These are phyloP conservation scores for Podaxis sp. DNA, from an alignment of 768 basidiomycete species.

Conservation along the genomic window DNA sequence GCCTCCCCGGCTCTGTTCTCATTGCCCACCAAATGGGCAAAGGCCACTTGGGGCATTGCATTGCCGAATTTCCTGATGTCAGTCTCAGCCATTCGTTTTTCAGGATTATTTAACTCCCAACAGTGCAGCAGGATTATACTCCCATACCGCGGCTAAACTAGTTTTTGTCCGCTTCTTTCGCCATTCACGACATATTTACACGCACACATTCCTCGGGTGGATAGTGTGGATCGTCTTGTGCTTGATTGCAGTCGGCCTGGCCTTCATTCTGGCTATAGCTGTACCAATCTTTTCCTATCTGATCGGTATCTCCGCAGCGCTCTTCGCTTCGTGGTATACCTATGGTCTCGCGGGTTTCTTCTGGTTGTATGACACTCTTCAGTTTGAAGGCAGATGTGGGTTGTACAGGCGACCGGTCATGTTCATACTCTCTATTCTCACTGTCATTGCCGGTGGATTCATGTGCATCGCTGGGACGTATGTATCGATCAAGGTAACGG, in stretches of 20 bases:
- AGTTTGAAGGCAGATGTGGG: slow-evolving; percentile 37
- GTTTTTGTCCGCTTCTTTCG: slow-evolving; percentile 53
- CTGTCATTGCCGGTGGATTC: slow-evolving; percentile 48
- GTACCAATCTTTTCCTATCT: slow-evolving; percentile 58
- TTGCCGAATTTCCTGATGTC: slow-evolving; percentile 53
- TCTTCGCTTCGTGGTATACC: slow-evolving; percentile 62
- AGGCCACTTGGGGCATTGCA: slow-evolving; percentile 48
- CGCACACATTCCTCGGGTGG: slow-evolving; percentile 44
- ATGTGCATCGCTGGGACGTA: slow-evolving; percentile 55
- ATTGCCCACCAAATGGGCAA: slow-evolving; percentile 48
- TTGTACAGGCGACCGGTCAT: slow-evolving; percentile 33
- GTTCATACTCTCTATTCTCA: slow-evolving; percentile 38
- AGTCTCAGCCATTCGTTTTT: slow-evolving; percentile 7
- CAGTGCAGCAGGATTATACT: slow-evolving; percentile 46
- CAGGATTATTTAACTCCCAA: not conserved
- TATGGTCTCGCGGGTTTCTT: slow-evolving; percentile 55
- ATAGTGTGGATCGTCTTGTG: slow-evolving; percentile 45
- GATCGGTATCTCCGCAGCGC: slow-evolving; percentile 50
- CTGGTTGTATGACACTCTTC: slow-evolving; percentile 50
- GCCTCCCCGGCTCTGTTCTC: slow-evolving; percentile 48
- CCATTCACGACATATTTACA: slow-evolving; percentile 45
- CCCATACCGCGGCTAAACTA: slow-evolving; percentile 54
- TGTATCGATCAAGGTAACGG: slow-evolving; percentile 47
- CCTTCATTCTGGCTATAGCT: slow-evolving; percentile 47
- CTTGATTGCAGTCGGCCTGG: slow-evolving; percentile 36